Conservation (phyloP, 345 rosid species). For the Anacardium occidentale region DNA sequence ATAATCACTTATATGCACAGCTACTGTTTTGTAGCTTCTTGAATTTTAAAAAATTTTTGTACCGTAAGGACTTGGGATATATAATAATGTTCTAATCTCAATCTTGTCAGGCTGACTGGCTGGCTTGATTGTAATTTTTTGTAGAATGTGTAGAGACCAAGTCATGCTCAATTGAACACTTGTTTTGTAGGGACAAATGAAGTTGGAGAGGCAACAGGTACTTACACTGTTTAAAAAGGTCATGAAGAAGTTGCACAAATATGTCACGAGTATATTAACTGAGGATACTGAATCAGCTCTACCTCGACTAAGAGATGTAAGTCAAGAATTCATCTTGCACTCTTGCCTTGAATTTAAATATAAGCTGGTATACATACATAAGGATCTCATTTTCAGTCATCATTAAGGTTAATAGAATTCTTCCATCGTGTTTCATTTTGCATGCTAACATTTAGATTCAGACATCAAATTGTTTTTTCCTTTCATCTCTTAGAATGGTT, state of each 20-base stretch:
- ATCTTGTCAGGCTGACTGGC: neutral
- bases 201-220: constrained; percentile 71
- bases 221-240: constrained; percentile 64
- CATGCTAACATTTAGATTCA: neutral
- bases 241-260: constrained; percentile 72
- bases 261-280: constrained; percentile 56
- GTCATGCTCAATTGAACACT: constrained; percentile 12
- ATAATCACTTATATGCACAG: neutral
- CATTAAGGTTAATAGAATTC: neutral
- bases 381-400: no score
- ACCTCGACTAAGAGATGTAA: constrained; percentile 83
- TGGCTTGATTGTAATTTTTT: constrained; percentile 13
- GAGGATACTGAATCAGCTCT: constrained; percentile 56
- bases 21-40: neutral
- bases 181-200: constrained; percentile 75
- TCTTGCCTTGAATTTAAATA: neutral
- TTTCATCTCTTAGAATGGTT: neutral
- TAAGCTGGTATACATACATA: neutral
- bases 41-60: neutral
- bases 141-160: neutral
- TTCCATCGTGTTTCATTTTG: neutral
- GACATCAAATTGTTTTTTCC: neutral
- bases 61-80: neutral
- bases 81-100: neutral
- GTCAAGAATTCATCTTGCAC: constrained; percentile 15